Evolutionary conservation across 106 monocot species (phyloP).

Genomic region (Acorus gramineus): DNA sequence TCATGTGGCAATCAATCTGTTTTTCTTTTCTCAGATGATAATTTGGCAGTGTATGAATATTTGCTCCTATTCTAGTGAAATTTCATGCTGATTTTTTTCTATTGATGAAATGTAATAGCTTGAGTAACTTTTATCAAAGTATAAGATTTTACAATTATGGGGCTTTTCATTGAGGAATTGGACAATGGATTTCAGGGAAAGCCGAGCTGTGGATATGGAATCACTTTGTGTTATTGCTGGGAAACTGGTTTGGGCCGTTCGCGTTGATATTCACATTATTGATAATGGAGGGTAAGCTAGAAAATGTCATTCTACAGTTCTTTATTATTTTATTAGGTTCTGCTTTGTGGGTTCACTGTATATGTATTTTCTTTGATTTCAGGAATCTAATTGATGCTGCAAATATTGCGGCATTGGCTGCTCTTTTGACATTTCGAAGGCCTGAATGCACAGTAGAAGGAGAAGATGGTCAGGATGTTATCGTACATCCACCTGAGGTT

Average conservation of each 20-base stretch:
- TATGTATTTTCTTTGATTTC: slow-evolving; percentile 8
- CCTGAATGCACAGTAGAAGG: slow-evolving; percentile 88
- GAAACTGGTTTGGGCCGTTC: slow-evolving; percentile 85
- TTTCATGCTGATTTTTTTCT: neutral
- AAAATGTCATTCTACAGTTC: neutral
- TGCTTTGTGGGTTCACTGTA: neutral
- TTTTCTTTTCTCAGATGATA: no score
- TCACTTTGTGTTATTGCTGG: slow-evolving; percentile 89
- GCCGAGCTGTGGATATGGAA: slow-evolving; percentile 95
- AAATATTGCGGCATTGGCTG: slow-evolving; percentile 86
- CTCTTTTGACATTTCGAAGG: slow-evolving; percentile 69
- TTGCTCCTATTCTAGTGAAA: neutral
- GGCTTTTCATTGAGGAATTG: neutral
- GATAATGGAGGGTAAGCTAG: slow-evolving; percentile 91
- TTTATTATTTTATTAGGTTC: neutral
- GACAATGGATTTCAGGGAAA: slow-evolving; percentile 56
- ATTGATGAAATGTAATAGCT: neutral
- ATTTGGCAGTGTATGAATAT: no score
- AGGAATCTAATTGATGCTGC: slow-evolving; percentile 99
- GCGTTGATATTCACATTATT: slow-evolving; percentile 91
- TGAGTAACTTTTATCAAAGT: no score
- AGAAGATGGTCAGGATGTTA: slow-evolving; percentile 68
- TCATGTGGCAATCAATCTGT: no score
- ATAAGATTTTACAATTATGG: no score
- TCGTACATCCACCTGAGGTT: slow-evolving; percentile 85